Conservation (phyloP, 495 filamentous ascomycete species). For the Penicillium alfredii region DNA sequence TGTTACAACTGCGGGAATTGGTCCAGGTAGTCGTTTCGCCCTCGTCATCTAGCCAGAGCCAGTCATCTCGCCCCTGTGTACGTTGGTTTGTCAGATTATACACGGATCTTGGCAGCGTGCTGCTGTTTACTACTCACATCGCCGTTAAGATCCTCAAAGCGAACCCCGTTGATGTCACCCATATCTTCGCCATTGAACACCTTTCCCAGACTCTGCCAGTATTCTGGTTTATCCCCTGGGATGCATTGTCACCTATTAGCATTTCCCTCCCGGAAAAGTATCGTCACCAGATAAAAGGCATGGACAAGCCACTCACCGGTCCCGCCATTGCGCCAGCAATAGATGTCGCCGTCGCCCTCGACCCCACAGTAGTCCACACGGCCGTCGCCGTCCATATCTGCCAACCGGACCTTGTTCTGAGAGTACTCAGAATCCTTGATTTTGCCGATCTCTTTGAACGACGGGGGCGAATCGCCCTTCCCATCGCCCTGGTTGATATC, state of each 20-base stretch:
- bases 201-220: constrained; percentile 19
- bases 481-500: constrained; percentile 4
- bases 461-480: no score
- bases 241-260: no score
- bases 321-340: constrained; percentile 25
- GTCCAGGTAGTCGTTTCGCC: constrained; percentile 17
- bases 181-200: constrained; percentile 17
- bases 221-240: no score
- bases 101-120: no score
- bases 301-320: no score
- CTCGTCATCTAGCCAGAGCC: constrained; percentile 22
- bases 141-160: constrained; percentile 29
- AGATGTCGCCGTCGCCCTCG: constrained; percentile 12
- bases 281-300: no score
- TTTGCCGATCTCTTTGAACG: no score
- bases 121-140: no score
- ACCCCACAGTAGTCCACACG: constrained; percentile 16
- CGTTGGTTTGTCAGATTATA: no score
- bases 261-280: constrained; percentile 3
- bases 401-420: constrained; percentile 6
- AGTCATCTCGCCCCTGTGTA: no score
- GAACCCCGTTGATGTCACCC: constrained; percentile 16
- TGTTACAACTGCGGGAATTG: constrained; percentile 26
- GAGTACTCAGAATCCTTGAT: no score
- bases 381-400: constrained; percentile 3